Evolutionary conservation across 257 asterid species (phyloP), one percentile per base, ranked within the genome.

Genomic region (Solanum chmielewskii): DNA sequence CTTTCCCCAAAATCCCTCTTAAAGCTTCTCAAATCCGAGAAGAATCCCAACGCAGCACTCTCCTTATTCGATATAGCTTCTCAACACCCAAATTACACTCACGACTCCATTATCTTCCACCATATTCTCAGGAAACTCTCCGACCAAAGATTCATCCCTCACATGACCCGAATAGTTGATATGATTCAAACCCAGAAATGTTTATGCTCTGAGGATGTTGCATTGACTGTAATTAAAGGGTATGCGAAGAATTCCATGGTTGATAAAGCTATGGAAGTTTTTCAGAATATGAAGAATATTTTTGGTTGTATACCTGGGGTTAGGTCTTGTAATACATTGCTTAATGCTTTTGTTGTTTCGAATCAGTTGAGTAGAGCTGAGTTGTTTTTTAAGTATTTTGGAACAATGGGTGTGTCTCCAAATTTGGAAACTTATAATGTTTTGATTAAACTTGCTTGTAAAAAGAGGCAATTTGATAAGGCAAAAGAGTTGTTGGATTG

Each of bases 61-160:
- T 87, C 84, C 86, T 91, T 97, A 16, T 97, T 97, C 91, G 89
- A 94, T 86, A 89, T 94, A 15, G 96, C 98, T 73, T 90, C 84
- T 52, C 73, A 78, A 85, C 90, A 89, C 85, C 97, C 96, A 68
- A 86, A 88, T 75, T 94, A 90, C 91, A 86, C 91, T 49, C 96
- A 91, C 73, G 81, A 93, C 59, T 84, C 93, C 70, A 88, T 92
- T 69, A 94, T 91, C 86, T 95, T 91, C 92, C 92, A 92, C 89
- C 96, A 94, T 90, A 89, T 95, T 88, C 98, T 97, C 91, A 95
- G 91, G 89, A 98, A 98, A 81, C 90, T 95, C 89, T 91, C 98
- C 7, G 91, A 90, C 90, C 89, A 92, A 15, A 90, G 88, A 56
- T 83, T 90, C 90, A 82, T 91, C n/a, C 90, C 90, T 6, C 90